These are phyloP conservation scores for Fusarium bulbicola DNA, from an alignment of 2,329 filamentous ascomycete genomes.

Conservation along the genomic window DNA sequence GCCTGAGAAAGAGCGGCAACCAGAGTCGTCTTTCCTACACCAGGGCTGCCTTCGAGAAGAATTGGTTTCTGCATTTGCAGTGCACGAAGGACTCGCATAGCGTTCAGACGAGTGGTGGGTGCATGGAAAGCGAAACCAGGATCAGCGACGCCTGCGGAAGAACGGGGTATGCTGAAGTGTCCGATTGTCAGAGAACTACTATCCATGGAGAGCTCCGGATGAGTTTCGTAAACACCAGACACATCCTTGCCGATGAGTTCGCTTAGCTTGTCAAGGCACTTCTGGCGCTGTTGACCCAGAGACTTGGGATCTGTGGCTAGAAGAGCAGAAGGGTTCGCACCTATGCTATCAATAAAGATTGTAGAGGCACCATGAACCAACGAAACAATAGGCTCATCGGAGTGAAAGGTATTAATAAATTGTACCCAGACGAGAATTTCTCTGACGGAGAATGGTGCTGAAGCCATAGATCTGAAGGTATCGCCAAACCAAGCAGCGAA, in stretches of 20 bases:
- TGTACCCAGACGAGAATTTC: conserved; percentile 93
- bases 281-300: conserved; percentile 74
- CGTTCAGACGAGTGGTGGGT: conserved; percentile 88
- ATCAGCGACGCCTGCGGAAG: conserved; percentile 51
- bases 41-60: conserved; percentile 94
- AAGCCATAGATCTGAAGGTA: conserved; percentile 78
- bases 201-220: conserved; percentile 66
- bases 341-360: conserved; percentile 94
- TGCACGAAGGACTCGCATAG: conserved; percentile 89
- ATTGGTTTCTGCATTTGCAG: conserved; percentile 91
- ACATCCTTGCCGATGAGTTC: conserved; percentile 72
- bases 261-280: conserved; percentile 78
- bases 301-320: conserved; percentile 76
- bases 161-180: conserved; percentile 72
- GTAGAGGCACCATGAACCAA: conserved; percentile 89
- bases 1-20: conserved; percentile 84
- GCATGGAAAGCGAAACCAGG: conserved; percentile 75
- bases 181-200: conserved; percentile 70
- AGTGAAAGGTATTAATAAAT: conserved; percentile 79
- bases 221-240: conserved; percentile 69
- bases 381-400: conserved; percentile 55
- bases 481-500: conserved; percentile 95
- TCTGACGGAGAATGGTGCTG: conserved; percentile 85
- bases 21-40: conserved; percentile 96
- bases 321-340: conserved; percentile 91